Evolutionary conservation across 2,329 filamentous ascomycete species (phyloP).

Genomic region (Trichoderma aggressivum): DNA sequence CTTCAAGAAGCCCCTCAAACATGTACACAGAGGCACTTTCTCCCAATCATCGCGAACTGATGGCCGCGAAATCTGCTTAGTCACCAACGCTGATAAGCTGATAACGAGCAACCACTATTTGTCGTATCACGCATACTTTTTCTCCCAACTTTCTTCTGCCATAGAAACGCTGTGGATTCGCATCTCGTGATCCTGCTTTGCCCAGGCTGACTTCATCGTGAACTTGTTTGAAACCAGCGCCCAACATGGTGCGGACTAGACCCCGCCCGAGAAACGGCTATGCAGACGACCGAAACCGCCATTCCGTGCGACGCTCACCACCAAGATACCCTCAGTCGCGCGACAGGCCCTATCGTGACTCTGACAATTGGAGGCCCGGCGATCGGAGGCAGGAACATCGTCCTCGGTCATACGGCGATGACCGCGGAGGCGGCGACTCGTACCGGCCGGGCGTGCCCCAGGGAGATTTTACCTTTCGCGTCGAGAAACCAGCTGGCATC

Average conservation of each 20-base stretch:
- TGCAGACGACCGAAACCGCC: slow-evolving; percentile 20
- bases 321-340: slow-evolving; percentile 15
- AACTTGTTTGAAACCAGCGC: background rate
- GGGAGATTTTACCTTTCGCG: slow-evolving; percentile 55
- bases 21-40: background rate
- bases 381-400: slow-evolving; percentile 25
- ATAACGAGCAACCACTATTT: slow-evolving; percentile 11
- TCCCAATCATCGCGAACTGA: background rate
- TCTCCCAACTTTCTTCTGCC: background rate
- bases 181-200: background rate
- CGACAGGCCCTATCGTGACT: slow-evolving; percentile 23
- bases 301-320: slow-evolving; percentile 13
- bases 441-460: slow-evolving; percentile 36
- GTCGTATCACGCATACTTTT: background rate
- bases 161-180: background rate
- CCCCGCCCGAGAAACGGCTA: slow-evolving; percentile 18
- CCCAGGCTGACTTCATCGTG: background rate
- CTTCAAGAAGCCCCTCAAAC: background rate
- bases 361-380: slow-evolving; percentile 32
- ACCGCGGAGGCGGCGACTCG: slow-evolving; percentile 26
- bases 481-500: slow-evolving; percentile 50
- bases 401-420: slow-evolving; percentile 24
- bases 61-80: background rate
- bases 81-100: background rate
- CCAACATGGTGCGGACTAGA: slow-evolving; percentile 11